phyloP scores from a whole-genome alignment of 2,329 filamentous ascomycete species.

The Dactylellina sp. region DNA sequence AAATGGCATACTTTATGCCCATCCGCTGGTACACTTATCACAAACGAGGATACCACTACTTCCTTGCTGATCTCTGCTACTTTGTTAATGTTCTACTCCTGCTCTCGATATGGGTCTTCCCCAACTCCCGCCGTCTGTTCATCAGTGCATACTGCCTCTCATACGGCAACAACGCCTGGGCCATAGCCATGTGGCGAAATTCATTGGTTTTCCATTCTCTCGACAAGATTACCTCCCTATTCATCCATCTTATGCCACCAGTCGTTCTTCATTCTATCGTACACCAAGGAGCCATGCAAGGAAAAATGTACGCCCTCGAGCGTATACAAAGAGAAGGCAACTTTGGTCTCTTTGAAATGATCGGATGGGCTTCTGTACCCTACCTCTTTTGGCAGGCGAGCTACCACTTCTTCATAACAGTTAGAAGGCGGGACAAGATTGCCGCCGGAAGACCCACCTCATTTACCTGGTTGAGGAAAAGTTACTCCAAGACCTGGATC shows the following conservation, averaged over 20 bases:
- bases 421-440: conserved; percentile 94
- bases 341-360: conserved; percentile 71
- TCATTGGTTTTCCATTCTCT: conserved; percentile 98
- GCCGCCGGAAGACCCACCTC: conserved; percentile 93
- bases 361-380: conserved; percentile 91
- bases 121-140: conserved; percentile 87
- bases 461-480: conserved; percentile 94
- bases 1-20: conserved; percentile 95
- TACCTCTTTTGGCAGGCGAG: conserved; percentile 92
- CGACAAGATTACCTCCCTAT: conserved; percentile 97
- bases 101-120: conserved; percentile 89
- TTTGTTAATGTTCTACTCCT: conserved; percentile 92
- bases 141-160: conserved; percentile 92
- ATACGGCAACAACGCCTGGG: conserved; percentile 95
- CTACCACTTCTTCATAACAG: conserved; percentile 95
- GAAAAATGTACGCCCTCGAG: conserved; percentile 73
- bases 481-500: conserved; percentile 89
- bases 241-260: conserved; percentile 99
- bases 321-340: conserved; percentile 75
- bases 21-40: conserved; percentile 93
- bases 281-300: conserved; percentile 72
- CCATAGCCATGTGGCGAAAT: conserved; percentile 99
- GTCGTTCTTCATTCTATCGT: conserved; percentile 92
- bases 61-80: conserved; percentile 91
- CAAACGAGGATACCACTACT: conserved; percentile 93